Percentiles rank a stretch among this genome's conserved stretches.
Conservation (phyloP, 305 asterid species). For the Rubia balearica region DNA sequence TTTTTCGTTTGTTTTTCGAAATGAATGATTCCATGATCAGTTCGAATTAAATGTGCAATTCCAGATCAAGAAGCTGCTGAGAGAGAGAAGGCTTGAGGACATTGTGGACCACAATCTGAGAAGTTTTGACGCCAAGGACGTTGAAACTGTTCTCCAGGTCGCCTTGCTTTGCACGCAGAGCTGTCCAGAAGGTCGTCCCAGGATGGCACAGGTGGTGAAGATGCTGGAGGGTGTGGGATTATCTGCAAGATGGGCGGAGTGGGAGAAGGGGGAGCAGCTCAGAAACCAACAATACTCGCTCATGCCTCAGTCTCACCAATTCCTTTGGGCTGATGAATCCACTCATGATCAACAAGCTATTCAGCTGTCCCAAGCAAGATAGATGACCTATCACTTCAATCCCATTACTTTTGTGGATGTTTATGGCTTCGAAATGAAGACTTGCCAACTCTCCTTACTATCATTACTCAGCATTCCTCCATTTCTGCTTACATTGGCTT, state of each 20-base stretch:
- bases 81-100: constrained; percentile 59
- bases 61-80: constrained; percentile 65
- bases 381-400: not conserved
- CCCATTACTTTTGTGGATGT: too few relatives aligned
- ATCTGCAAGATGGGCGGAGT: constrained; percentile 87
- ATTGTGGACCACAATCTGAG: constrained; percentile 57
- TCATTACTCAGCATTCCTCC: too few relatives aligned
- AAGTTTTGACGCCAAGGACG: constrained; percentile 45
- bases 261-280: constrained; percentile 73
- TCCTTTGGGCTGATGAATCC: constrained; percentile 70
- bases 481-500: too few relatives aligned
- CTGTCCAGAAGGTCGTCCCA: constrained; percentile 75
- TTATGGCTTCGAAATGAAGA: too few relatives aligned
- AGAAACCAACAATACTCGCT: constrained; percentile 42
- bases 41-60: not conserved
- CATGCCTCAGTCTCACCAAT: constrained; percentile 47
- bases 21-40: not conserved
- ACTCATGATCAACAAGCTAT: constrained; percentile 72
- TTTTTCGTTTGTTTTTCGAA: not conserved
- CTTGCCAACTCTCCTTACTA: too few relatives aligned
- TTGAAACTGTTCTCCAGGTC: constrained; percentile 69
- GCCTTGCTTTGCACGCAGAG: constrained; percentile 82
- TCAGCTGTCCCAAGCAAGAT: constrained; percentile 80
- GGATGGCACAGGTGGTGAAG: constrained; percentile 55
- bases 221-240: constrained; percentile 81